Evolutionary conservation across 2,329 filamentous ascomycete species (phyloP).

Genomic region (Trichoderma sp.): DNA sequence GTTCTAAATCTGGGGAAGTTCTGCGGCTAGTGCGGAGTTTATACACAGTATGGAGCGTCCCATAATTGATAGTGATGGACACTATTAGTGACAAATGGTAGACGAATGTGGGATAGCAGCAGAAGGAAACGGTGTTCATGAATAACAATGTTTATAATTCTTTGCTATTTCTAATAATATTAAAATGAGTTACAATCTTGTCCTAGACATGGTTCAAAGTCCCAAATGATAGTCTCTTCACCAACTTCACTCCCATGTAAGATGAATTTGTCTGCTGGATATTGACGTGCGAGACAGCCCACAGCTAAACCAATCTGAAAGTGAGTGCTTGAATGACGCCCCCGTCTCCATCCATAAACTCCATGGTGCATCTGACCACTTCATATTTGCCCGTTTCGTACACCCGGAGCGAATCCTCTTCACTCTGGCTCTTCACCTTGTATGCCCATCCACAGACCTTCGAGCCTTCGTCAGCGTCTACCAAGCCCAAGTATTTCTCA

Average conservation of each 20-base stretch:
- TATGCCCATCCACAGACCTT: background rate
- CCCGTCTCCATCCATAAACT: background rate
- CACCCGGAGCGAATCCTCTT: background rate
- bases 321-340: background rate
- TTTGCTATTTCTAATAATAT: background rate
- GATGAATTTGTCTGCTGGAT: background rate
- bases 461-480: background rate
- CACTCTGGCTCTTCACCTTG: background rate
- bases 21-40: background rate
- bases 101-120: no score
- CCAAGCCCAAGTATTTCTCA: background rate
- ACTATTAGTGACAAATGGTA: no score
- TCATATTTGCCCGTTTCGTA: background rate
- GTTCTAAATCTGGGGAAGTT: background rate
- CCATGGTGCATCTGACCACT: background rate
- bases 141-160: background rate
- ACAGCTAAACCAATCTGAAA: background rate
- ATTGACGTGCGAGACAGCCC: no score
- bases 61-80: background rate
- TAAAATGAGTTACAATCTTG: background rate
- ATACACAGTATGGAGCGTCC: background rate
- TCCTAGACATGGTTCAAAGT: background rate
- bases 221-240: background rate
- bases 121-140: background rate
- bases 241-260: background rate